Evolutionary conservation across 2,329 filamentous ascomycete species (phyloP), one percentile per base, ranked within the genome.

Genomic region (Geosmithia flava): DNA sequence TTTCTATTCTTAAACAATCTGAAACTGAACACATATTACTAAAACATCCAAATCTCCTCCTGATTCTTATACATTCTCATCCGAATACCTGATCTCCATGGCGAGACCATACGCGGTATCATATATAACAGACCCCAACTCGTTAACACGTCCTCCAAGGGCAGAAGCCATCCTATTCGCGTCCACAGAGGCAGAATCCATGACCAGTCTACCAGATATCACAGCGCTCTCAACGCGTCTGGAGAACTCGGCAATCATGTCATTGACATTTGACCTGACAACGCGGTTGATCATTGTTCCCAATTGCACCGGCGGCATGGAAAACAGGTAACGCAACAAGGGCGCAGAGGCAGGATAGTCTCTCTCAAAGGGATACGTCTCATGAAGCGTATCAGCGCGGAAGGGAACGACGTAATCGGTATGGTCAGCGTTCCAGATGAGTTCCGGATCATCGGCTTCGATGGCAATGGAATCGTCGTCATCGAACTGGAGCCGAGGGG

Each of bases 321-420:
- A 15, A 7, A 33, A 10, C 4, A 47, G 3, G 13, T 42, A 17
- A 7, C 46, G 46, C 19, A 47, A 16, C 11, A 47, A 3, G 8
- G 47, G 47, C 33, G 47, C 47, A 8, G 47, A 43, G n/a, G 17
- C 29, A 15, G 47, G 47, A 29, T 49, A 44, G 10, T 42, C 37
- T 13, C 15, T 7, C n/a, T 49, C 47, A 39, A 49, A 49, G 10
- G 23, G n/a, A 43, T 49, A 49, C 13, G 47, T 42, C 39, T 49
- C 47, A 6, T 49, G 47, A 16, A 8, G 23, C 2, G 23, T 19
- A 7, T 20, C 39, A 20, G 20, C 37, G 19, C 11, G 13, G 42
- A 45, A 29, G 29, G 47, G 47, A 15, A 48, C 42, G n/a, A 10
- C 17, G 20, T 39, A 48, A 42, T 48, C 47, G 17, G 23, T n/a